Percentiles rank a stretch among this genome's conserved stretches.
phyloP scores from a whole-genome alignment of 2,329 filamentous ascomycete species.

The Sporothrix dimorphospora region DNA sequence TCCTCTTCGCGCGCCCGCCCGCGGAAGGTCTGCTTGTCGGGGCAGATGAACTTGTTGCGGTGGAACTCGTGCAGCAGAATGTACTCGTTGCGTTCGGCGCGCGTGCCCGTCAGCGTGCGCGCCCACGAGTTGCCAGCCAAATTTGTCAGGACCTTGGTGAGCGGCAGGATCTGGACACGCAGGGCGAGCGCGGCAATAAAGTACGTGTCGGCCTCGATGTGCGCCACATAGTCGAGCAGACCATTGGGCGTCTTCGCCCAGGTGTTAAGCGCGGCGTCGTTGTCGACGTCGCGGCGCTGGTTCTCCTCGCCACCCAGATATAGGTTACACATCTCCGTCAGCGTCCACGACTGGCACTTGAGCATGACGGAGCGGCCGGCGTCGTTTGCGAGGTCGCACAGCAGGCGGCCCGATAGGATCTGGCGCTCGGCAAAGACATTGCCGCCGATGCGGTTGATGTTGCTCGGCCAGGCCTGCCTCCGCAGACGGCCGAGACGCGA shows the following conservation, averaged over 20 bases:
- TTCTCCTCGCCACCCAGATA: constrained; percentile 69
- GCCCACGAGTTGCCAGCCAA: constrained; percentile 98
- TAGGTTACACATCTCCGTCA: constrained; percentile 95
- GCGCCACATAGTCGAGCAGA: constrained; percentile 88
- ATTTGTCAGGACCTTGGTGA: constrained; percentile 95
- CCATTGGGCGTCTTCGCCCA: constrained; percentile 85
- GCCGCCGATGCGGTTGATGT: constrained; percentile 81
- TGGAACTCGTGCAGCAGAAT: constrained; percentile 98
- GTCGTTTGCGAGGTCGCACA: constrained; percentile 95
- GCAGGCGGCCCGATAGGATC: constrained; percentile 81
- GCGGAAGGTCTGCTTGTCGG: constrained; percentile 86
- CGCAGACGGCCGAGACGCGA: constrained; percentile 87
- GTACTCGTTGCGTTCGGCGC: constrained; percentile 97
- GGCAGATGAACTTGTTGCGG: constrained; percentile 95
- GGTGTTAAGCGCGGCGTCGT: constrained; percentile 80
- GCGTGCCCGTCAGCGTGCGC: constrained; percentile 89
- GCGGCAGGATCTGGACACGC: constrained; percentile 84
- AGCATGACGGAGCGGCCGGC: constrained; percentile 96
- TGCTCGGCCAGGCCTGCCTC: constrained; percentile 82
- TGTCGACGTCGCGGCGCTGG: constrained; percentile 81
- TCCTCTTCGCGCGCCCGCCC: constrained; percentile 75
- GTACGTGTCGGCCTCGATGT: constrained; percentile 94
- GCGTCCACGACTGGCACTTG: constrained; percentile 96
- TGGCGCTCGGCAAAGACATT: constrained; percentile 94
- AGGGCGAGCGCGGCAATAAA: constrained; percentile 91